Base-by-base conservation (phyloP, 2,329 filamentous ascomycete species). In the Curvularia verruculosa region DNA sequence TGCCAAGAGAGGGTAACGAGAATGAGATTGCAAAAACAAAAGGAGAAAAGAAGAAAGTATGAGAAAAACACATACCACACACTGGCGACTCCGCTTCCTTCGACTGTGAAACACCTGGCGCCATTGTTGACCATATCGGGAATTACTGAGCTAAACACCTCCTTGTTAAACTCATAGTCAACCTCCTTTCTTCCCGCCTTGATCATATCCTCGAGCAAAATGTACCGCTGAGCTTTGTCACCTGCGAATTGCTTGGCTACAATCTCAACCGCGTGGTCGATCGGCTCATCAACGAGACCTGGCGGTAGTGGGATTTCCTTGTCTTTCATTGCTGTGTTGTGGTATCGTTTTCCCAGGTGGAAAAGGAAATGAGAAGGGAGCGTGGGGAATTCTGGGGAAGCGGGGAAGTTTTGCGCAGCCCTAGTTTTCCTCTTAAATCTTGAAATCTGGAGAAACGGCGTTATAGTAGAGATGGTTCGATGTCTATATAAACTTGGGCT, bases 201-300 rank as follows among this genome's bases (percentile, higher is more conserved):
- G 9, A 34, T 18, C 23, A 57, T 9, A 9, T 52, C 40, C 2
- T 53, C 57, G 3, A 53, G 12, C 8, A 52, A 23, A 13, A 49
- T 26, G 28, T 56, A 59, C 7, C 53, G 53, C 18, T 56, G 54
- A 12, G 50, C 52, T 15, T 29, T 36, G 29, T 59, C 57, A 26
- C 49, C 15, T 21, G 45, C 28, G 23, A 59, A 59, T 26, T 36
- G 37, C 34, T 57, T 46, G 21, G 44, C 45, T 13, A 59, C 29
- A 15, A 52, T 59, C 18, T 56, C 40, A 18, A 53, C 29, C 12
- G 53, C 44, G 21, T 59, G 57, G 10, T 59, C 57, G 44, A 49
- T 13, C 10, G 57, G 21, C 9, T 59, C 57, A 29, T 59, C 45
- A 6, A 23, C 10, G 4, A 56, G 45, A 8, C 53, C 54, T 7